phyloP scores from a whole-genome alignment of 805 yeast genomes.

The Kodamaea kakaduensis region DNA sequence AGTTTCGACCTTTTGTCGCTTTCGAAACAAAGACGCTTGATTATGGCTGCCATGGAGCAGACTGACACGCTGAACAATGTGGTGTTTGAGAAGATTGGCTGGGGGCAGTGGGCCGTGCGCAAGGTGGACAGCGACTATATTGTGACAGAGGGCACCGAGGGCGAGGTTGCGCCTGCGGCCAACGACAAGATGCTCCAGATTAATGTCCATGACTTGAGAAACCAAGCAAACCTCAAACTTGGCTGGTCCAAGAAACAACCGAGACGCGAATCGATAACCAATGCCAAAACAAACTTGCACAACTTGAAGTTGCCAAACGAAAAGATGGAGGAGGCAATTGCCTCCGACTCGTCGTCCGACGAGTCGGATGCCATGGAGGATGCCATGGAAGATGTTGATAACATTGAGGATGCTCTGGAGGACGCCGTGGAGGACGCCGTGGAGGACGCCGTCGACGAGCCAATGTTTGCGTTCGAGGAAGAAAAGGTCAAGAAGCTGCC shows the following conservation, averaged over 20 bases:
- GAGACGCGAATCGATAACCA: conserved; percentile 53
- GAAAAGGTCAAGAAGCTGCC: conserved; percentile 24
- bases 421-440: conserved; percentile 26
- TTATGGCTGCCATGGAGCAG: conserved; percentile 82
- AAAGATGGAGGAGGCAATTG: conserved; percentile 17
- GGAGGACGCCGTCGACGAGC: conserved; percentile 16
- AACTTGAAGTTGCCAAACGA: conserved; percentile 41
- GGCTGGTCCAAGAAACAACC: conserved; percentile 39
- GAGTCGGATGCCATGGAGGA: conserved; percentile 28
- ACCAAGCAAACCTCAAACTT: conserved; percentile 30
- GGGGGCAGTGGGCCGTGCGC: conserved; percentile 97
- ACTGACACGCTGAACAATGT: conserved; percentile 59
- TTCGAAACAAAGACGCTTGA: conserved; percentile 84
- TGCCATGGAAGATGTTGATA: conserved; percentile 15
- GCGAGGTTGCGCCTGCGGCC: background rate
- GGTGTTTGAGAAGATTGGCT: conserved; percentile 87
- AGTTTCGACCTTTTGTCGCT: conserved; percentile 77
- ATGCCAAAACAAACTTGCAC: conserved; percentile 42
- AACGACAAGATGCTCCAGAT: conserved; percentile 9
- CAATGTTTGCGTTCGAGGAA: conserved; percentile 25
- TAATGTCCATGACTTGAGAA: conserved; percentile 32
- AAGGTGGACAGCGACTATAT: conserved; percentile 43
- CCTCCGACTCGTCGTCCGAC: conserved; percentile 32
- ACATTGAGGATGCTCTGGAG: conserved; percentile 18
- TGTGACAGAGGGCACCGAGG: conserved; percentile 44